phyloP scores from a whole-genome alignment of 163 green algal species.

The Scenedesmus sp. region DNA sequence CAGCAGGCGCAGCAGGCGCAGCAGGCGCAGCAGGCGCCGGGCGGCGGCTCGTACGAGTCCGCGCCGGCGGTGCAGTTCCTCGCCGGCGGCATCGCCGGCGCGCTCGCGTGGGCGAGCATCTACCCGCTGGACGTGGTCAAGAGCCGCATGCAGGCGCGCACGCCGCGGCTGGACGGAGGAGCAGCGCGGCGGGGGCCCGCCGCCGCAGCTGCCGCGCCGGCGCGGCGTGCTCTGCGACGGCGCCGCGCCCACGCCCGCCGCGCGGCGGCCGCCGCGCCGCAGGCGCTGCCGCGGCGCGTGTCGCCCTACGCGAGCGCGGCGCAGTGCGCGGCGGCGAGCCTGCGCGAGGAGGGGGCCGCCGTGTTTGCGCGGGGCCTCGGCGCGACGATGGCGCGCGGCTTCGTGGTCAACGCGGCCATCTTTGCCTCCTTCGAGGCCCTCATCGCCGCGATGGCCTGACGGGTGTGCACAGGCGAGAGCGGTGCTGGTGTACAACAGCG shows the following conservation, averaged over 20 bases:
- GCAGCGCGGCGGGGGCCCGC: neutral
- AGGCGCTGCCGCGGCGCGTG: neutral
- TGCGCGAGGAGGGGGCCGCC: conserved; percentile 45
- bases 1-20: conserved; percentile 16
- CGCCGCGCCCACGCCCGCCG: neutral
- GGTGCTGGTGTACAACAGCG: too few species aligned
- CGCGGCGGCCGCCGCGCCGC: neutral
- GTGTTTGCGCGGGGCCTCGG: conserved; percentile 57
- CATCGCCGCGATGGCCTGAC: conserved; percentile 22
- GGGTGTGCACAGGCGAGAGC: too few species aligned
- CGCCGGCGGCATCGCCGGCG: conserved; percentile 56
- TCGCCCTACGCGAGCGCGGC: conserved; percentile 18
- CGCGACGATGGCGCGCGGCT: conserved; percentile 59
- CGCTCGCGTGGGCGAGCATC: conserved; percentile 67
- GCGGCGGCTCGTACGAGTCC: neutral
- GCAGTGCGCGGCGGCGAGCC: conserved; percentile 49
- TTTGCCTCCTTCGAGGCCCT: conserved; percentile 59
- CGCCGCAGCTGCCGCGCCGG: neutral
- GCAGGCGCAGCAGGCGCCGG: conserved; percentile 7
- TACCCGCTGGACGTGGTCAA: conserved; percentile 79
- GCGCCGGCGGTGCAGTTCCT: conserved; percentile 28
- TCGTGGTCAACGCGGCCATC: conserved; percentile 64
- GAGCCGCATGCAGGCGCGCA: conserved; percentile 61
- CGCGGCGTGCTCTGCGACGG: neutral
- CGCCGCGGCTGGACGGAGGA: neutral